Percentiles rank a stretch among this genome's conserved stretches.
Evolutionary conservation across 495 filamentous ascomycete species (phyloP).

Genomic region (Neurospora discreta): DNA sequence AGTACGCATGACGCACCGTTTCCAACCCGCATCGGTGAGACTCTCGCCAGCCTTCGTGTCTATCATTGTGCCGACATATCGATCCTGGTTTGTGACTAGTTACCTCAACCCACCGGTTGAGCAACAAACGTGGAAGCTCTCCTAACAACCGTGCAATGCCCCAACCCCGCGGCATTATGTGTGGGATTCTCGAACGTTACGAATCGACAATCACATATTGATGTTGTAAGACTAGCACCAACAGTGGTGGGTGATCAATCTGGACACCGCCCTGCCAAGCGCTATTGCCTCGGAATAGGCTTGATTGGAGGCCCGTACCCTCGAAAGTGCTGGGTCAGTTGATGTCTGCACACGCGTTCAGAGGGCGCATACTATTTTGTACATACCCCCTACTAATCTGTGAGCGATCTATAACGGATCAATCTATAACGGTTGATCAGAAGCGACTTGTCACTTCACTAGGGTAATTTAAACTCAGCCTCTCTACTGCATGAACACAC

Average conservation of each 20-base stretch:
- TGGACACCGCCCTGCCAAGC: not conserved
- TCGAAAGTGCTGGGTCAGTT: not conserved
- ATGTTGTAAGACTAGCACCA: not conserved
- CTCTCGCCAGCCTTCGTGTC: not conserved
- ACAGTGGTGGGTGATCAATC: not conserved
- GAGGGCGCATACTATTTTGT: not conserved
- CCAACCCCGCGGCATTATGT: not conserved
- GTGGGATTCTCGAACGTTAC: not conserved
- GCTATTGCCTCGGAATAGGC: not conserved
- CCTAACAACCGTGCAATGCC: not conserved
- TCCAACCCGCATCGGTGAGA: not conserved
- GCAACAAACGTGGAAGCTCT: not conserved
- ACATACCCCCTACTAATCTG: not conserved
- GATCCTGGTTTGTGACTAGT: not conserved
- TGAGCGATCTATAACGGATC: not conserved
- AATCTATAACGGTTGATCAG: not conserved
- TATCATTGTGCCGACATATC: not conserved
- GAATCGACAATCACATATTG: not conserved
- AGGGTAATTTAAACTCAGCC: not conserved
- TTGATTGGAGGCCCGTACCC: not conserved
- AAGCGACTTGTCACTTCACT: not conserved
- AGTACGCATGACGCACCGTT: not conserved
- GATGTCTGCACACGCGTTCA: not conserved
- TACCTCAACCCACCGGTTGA: not conserved
- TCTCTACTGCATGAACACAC: not conserved